Percentiles rank a stretch among this genome's conserved stretches.
Evolutionary conservation across 805 yeast genomes (phyloP).

Genomic region (Candida tibetensis): DNA sequence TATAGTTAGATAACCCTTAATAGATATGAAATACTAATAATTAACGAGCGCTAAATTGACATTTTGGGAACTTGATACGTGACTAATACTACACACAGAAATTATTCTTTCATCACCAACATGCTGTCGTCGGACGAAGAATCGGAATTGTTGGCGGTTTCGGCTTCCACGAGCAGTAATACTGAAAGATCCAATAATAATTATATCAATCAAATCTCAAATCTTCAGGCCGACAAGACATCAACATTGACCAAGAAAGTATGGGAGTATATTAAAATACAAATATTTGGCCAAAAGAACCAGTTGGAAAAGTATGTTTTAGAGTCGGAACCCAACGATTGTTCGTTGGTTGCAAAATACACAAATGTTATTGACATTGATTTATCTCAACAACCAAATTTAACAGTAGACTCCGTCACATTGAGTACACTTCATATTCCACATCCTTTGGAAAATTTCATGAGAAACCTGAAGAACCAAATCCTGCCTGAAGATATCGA

Average conservation of each 20-base stretch:
- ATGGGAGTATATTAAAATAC: conserved; percentile 26
- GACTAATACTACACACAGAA: no score
- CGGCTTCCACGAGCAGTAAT: conserved; percentile 1
- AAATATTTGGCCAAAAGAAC: conserved; percentile 21
- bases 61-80: no score
- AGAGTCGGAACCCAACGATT: conserved; percentile 50
- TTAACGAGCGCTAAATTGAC: no score
- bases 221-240: conserved; percentile 13
- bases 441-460: conserved; percentile 41
- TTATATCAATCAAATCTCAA: background rate
- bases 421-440: conserved; percentile 46
- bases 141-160: conserved; percentile 3
- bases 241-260: conserved; percentile 19
- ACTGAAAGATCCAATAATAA: background rate
- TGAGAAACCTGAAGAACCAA: conserved; percentile 23
- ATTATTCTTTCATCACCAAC: no score
- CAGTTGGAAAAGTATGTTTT: conserved; percentile 43
- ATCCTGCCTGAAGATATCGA: conserved; percentile 13
- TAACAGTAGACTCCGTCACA: conserved; percentile 30
- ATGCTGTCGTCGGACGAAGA: conserved; percentile 5
- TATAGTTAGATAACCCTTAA: background rate
- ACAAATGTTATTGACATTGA: conserved; percentile 39
- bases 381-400: conserved; percentile 17
- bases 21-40: background rate
- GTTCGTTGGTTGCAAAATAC: conserved; percentile 52